Base-by-base conservation (phyloP, 2,329 filamentous ascomycete genomes). In the Hortaea werneckii region DNA sequence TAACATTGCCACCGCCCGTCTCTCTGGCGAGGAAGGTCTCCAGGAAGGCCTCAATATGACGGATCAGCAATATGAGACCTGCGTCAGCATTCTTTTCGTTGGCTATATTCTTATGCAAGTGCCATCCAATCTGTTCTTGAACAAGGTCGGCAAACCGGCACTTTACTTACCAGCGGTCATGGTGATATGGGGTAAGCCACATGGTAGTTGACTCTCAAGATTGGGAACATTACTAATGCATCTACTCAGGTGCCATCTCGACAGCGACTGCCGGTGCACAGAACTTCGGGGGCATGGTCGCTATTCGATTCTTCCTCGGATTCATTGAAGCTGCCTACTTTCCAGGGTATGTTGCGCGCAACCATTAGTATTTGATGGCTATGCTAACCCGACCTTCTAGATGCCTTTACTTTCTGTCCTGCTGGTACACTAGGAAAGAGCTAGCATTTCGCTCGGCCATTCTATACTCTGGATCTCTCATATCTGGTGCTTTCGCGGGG, bases 371-470 rank as follows among this genome's bases (percentile, higher is more conserved):
- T 20, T 20, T 20, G 20, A 20, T 20, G 20, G 20, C 20, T 20
- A 20, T 20, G 32, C 32, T 35, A n/a, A 35, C 32, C 32, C 32
- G 32, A n/a, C 20, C 20, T 35, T 9, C 9, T n/a, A 35, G 32
- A 41, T 65, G 69, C 6, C 56, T 75, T 9, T 73, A 71, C 57
- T 72, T 71, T 46, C 63, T 75, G 6, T 70, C 67, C 5, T 70
- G 68, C 50, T 76, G 73, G 72, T 77, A 77, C 51, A 77, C 72
- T 1, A 71, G 71, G 42, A 66, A 70, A 29, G 74, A 77, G 49
- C 57, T 77, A 11, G 68, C 68, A 3, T 64, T 73, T 37, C 67
- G 75, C 5, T 74, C 70, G 52, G 68, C 69, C n/a, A 67, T 76
- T 38, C 69, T 77, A 45, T 77, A 75, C 56, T 70, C 71, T 3